phyloP scores from a whole-genome alignment of 805 yeast species.

The Cyberlindnera suaveolens region DNA sequence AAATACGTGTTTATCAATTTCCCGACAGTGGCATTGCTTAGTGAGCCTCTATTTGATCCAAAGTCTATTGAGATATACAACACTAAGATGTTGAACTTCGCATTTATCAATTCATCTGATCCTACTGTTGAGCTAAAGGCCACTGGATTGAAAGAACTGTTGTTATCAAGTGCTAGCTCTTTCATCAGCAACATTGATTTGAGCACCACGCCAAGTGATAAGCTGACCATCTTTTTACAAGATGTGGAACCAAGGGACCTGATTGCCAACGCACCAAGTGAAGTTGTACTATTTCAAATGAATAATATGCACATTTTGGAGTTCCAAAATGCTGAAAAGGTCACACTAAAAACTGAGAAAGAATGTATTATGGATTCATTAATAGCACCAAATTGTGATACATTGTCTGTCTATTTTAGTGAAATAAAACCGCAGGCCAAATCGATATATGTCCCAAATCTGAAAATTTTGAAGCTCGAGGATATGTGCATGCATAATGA shows the following conservation, averaged over 20 bases:
- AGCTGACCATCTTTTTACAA: background rate
- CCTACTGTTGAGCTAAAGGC: conserved; percentile 1
- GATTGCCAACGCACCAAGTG: conserved; percentile 1
- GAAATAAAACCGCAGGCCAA: background rate
- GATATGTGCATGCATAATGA: background rate
- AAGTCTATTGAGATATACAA: conserved; percentile 7
- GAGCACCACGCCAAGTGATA: background rate
- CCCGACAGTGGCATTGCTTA: conserved; percentile 2
- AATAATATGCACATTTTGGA: background rate
- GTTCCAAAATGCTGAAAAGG: background rate
- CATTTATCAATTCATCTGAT: background rate
- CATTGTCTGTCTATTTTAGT: background rate
- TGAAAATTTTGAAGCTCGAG: background rate
- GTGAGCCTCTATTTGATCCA: conserved; percentile 6
- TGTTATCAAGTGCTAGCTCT: background rate
- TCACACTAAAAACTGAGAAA: conserved; percentile 1
- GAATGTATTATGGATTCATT: conserved; percentile 1
- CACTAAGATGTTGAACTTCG: background rate
- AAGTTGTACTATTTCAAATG: conserved; percentile 1
- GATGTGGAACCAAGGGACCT: conserved; percentile 1
- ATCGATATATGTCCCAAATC: background rate
- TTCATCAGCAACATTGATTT: conserved; percentile 5
- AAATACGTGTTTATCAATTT: conserved; percentile 8
- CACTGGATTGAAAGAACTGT: background rate
- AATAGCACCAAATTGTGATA: conserved; percentile 1